Percentiles rank a stretch among this genome's conserved stretches.
Evolutionary conservation across 768 basidiomycete species (phyloP).

Genomic region (Neoboletus brunneissimus): DNA sequence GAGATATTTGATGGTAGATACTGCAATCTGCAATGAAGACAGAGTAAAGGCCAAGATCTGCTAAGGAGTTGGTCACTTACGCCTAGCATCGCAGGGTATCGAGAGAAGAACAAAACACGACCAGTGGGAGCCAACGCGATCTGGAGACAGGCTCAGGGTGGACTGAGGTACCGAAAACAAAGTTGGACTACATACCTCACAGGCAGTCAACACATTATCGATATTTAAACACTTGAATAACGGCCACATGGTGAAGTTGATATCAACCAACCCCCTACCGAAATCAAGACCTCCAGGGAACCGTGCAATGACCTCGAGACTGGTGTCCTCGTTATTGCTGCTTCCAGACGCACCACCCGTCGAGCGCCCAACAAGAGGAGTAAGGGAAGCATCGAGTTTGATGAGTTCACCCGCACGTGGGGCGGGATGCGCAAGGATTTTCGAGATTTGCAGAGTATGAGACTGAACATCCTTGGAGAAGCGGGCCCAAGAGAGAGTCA

Average conservation of each 20-base stretch:
- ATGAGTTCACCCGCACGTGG: constrained; percentile 86
- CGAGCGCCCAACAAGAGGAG: constrained; percentile 41
- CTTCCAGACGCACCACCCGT: constrained; percentile 39
- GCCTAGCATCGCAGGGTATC: constrained; percentile 89
- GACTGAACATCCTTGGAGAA: constrained; percentile 93
- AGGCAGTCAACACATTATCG: constrained; percentile 90
- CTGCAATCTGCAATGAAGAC: constrained; percentile 59
- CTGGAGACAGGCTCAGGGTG: constrained; percentile 33
- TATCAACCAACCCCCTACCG: constrained; percentile 85
- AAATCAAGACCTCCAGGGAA: constrained; percentile 95
- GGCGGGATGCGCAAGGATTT: constrained; percentile 83
- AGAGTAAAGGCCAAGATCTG: neutral
- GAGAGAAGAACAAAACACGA: constrained; percentile 81
- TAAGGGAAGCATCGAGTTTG: constrained; percentile 78
- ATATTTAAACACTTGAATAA: constrained; percentile 90
- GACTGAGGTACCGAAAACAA: neutral
- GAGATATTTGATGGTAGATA: constrained; percentile 87
- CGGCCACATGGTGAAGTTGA: constrained; percentile 97
- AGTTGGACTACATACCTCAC: constrained; percentile 57
- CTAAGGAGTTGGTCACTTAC: constrained; percentile 36
- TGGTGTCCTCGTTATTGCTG: constrained; percentile 37
- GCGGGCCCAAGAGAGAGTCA: constrained; percentile 93
- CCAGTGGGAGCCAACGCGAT: constrained; percentile 87
- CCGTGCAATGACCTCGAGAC: constrained; percentile 80
- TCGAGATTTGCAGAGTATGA: constrained; percentile 86